Conservation (phyloP, 129 eudicot genomes). For the Ambrosia artemisiifolia region DNA sequence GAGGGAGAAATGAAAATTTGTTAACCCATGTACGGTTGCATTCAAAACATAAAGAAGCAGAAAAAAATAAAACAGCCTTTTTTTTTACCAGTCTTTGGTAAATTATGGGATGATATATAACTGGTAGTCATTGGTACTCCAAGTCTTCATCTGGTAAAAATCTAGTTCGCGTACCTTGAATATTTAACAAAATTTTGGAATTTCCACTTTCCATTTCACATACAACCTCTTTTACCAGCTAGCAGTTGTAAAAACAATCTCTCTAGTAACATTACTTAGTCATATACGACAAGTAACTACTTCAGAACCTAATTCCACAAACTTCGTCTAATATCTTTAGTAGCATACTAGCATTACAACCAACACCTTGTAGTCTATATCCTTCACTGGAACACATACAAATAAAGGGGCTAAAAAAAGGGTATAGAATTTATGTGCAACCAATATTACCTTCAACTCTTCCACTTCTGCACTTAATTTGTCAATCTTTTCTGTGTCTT, state of each 20-base stretch:
- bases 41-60: background rate
- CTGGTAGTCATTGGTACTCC: background rate
- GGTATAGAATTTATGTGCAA: background rate
- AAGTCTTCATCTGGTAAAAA: slow-evolving; percentile 8
- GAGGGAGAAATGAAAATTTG: background rate
- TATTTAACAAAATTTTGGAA: background rate
- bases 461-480: slow-evolving; percentile 73
- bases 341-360: background rate
- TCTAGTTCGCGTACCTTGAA: background rate
- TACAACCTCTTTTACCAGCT: background rate
- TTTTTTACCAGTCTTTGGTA: background rate
- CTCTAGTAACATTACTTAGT: slow-evolving; percentile 12
- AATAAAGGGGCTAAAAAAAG: slow-evolving; percentile 3
- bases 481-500: slow-evolving; percentile 84
- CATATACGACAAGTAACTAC: slow-evolving; percentile 3
- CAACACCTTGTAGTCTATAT: slow-evolving; percentile 13
- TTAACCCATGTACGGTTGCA: slow-evolving; percentile 10
- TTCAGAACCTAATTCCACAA: slow-evolving; percentile 2
- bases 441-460: slow-evolving; percentile 64
- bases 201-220: background rate
- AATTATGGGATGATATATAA: slow-evolving; percentile 2
- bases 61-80: background rate
- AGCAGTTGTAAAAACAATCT: slow-evolving; percentile 1
- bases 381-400: slow-evolving; percentile 3
- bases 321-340: background rate